phyloP scores from a whole-genome alignment of 2,329 filamentous ascomycete species.

The Fusarium miscanthi region DNA sequence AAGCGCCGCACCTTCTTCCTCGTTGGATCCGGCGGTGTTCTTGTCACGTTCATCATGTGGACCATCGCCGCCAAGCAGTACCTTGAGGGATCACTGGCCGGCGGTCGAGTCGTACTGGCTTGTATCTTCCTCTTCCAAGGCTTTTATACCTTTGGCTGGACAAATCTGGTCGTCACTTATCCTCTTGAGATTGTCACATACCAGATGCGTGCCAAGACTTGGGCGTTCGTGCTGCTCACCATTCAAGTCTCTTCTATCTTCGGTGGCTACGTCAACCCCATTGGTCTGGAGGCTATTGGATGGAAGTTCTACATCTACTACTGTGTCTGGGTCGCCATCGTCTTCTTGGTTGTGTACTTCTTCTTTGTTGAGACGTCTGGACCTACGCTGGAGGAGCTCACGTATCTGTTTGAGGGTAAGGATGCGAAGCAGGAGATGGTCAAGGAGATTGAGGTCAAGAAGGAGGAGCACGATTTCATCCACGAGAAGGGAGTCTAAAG shows the following conservation, averaged over 20 bases:
- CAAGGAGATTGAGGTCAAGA: slow-evolving; percentile 30
- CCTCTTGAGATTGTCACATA: slow-evolving; percentile 56
- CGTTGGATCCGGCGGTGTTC: slow-evolving; percentile 52
- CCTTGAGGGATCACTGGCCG: slow-evolving; percentile 48
- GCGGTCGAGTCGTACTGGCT: slow-evolving; percentile 51
- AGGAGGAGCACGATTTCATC: slow-evolving; percentile 32
- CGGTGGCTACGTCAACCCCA: slow-evolving; percentile 54
- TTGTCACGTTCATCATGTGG: slow-evolving; percentile 55
- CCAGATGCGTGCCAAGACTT: slow-evolving; percentile 56
- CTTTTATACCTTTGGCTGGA: slow-evolving; percentile 58
- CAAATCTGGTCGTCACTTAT: slow-evolving; percentile 56
- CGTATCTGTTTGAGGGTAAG: slow-evolving; percentile 42
- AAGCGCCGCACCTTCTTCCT: slow-evolving; percentile 54
- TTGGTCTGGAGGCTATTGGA: slow-evolving; percentile 51
- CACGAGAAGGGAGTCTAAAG: slow-evolving; percentile 24
- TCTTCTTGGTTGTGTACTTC: slow-evolving; percentile 54
- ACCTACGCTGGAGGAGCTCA: slow-evolving; percentile 51
- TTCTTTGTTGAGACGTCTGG: slow-evolving; percentile 55
- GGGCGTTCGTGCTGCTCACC: slow-evolving; percentile 54
- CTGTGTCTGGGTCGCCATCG: slow-evolving; percentile 53
- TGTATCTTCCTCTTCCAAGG: slow-evolving; percentile 57
- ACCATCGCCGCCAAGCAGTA: slow-evolving; percentile 54
- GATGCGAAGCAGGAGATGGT: slow-evolving; percentile 30
- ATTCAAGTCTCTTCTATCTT: slow-evolving; percentile 54
- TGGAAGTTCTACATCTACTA: slow-evolving; percentile 58